These are phyloP conservation scores for Pichia kudriavzevii DNA, from an alignment of 1,139 yeast genomes.

Conservation along the genomic window DNA sequence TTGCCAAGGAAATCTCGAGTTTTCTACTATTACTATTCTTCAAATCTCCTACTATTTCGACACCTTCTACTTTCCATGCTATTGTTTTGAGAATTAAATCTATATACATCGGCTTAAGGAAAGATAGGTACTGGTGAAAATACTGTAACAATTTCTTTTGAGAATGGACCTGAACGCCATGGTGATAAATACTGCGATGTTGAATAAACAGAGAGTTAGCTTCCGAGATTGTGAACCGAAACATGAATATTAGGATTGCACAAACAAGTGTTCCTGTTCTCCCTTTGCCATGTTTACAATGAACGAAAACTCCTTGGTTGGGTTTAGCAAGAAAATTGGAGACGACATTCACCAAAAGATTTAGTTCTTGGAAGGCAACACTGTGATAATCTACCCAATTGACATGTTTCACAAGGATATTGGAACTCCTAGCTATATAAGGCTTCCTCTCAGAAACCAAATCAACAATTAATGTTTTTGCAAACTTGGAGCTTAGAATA, in stretches of 20 bases:
- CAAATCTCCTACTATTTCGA: too few species aligned
- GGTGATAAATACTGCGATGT: conserved; percentile 38
- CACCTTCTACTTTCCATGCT: background rate
- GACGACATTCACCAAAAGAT: conserved; percentile 40
- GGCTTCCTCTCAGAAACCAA: conserved; percentile 6
- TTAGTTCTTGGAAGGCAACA: conserved; percentile 52
- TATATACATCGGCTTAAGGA: background rate
- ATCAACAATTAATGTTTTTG: conserved; percentile 3
- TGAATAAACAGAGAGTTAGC: conserved; percentile 49
- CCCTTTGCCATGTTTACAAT: conserved; percentile 91
- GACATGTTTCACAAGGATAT: background rate
- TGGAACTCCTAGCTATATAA: conserved; percentile 3
- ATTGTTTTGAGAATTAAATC: background rate
- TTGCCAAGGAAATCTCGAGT: too few species aligned
- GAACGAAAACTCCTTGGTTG: conserved; percentile 58
- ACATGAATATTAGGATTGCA: conserved; percentile 55
- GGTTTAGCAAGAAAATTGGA: conserved; percentile 27
- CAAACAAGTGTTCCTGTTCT: conserved; percentile 74
- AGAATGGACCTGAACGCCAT: conserved; percentile 65
- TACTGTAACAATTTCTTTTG: conserved; percentile 65
- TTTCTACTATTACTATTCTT: too few species aligned
- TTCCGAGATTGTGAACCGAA: conserved; percentile 31
- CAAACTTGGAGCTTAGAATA: background rate
- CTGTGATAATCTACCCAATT: conserved; percentile 59
- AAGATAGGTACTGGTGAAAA: conserved; percentile 23